phyloP scores from a whole-genome alignment of 176 grass and related monocot species.

The Cenchrus americanus region DNA sequence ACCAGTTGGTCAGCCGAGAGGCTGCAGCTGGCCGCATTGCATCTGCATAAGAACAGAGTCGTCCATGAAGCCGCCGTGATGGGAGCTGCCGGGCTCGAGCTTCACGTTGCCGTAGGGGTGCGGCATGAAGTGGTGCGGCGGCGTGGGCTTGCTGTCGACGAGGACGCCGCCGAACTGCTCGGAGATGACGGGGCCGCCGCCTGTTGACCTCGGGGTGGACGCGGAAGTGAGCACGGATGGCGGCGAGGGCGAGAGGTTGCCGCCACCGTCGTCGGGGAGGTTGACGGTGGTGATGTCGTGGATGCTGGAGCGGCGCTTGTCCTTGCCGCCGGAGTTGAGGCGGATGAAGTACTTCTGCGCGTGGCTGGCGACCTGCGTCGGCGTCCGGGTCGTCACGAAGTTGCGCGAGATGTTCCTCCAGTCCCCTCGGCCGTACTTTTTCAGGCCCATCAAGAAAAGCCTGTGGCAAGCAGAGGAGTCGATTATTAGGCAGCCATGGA shows the following conservation, averaged over 20 bases:
- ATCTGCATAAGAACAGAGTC: conserved; percentile 69
- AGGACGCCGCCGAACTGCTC: conserved; percentile 67
- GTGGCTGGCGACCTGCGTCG: conserved; percentile 98
- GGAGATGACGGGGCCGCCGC: conserved; percentile 16
- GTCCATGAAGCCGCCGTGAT: conserved; percentile 32
- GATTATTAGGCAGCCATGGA: neutral
- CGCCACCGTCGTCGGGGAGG: conserved; percentile 64
- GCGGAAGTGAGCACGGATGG: conserved; percentile 54
- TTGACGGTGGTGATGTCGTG: conserved; percentile 99
- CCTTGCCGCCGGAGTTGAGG: conserved; percentile 91
- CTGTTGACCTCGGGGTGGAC: conserved; percentile 30
- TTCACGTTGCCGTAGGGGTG: conserved; percentile 65
- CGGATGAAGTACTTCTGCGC: conserved; percentile 99
- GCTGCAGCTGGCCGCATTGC: conserved; percentile 70
- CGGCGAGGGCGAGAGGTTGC: conserved; percentile 57
- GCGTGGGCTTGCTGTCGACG: conserved; percentile 52
- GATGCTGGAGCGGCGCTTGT: conserved; percentile 99
- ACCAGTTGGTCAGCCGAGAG: conserved; percentile 52
- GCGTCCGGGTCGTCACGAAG: conserved; percentile 85
- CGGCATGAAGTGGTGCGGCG: conserved; percentile 53
- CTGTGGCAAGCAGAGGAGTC: conserved; percentile 29
- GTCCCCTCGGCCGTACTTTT: conserved; percentile 94
- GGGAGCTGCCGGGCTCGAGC: conserved; percentile 45
- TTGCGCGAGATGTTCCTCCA: conserved; percentile 98
- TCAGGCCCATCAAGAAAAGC: conserved; percentile 84